These are phyloP conservation scores for Thecaphora thlaspeos DNA, from an alignment of 1,284 basidiomycete genomes.

Conservation along the genomic window DNA sequence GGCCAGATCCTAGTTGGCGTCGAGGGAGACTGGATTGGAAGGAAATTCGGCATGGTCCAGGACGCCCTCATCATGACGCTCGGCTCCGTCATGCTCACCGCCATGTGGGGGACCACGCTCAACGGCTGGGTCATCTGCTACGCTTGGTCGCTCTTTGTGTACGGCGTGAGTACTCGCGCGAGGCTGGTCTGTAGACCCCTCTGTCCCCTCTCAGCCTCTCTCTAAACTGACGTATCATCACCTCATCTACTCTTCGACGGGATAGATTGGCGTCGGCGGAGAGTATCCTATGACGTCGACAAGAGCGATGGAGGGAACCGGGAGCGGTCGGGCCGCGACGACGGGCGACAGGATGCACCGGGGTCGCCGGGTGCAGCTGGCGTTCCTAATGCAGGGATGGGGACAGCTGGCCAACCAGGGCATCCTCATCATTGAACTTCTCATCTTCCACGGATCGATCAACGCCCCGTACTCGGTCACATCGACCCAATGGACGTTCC, in stretches of 20 bases:
- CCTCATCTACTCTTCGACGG: too few species aligned
- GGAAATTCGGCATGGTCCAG: constrained; percentile 61
- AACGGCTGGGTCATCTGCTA: constrained; percentile 65
- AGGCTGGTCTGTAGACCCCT: too few species aligned
- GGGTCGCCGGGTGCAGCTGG: constrained; percentile 63
- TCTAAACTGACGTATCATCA: too few species aligned
- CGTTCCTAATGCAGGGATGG: constrained; percentile 64
- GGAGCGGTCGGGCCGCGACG: constrained; percentile 57
- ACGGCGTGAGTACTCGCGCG: too few species aligned
- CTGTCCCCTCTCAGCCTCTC: too few species aligned
- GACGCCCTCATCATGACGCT: constrained; percentile 59
- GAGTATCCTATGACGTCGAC: constrained; percentile 65
- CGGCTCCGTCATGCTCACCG: constrained; percentile 63
- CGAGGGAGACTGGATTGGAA: constrained; percentile 65
- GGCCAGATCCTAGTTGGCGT: constrained; percentile 64
- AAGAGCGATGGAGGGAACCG: constrained; percentile 61
- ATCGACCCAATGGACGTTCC: constrained; percentile 64
- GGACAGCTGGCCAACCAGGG: constrained; percentile 64
- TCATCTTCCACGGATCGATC: constrained; percentile 62
- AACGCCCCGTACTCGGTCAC: constrained; percentile 58
- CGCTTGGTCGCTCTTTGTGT: constrained; percentile 61
- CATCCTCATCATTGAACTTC: constrained; percentile 61
- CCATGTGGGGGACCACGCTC: constrained; percentile 62
- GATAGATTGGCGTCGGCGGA: constrained; percentile 60
- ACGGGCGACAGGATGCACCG: constrained; percentile 63